Conservation (phyloP, 257 asterid genomes). For the Solanum pennellii region DNA sequence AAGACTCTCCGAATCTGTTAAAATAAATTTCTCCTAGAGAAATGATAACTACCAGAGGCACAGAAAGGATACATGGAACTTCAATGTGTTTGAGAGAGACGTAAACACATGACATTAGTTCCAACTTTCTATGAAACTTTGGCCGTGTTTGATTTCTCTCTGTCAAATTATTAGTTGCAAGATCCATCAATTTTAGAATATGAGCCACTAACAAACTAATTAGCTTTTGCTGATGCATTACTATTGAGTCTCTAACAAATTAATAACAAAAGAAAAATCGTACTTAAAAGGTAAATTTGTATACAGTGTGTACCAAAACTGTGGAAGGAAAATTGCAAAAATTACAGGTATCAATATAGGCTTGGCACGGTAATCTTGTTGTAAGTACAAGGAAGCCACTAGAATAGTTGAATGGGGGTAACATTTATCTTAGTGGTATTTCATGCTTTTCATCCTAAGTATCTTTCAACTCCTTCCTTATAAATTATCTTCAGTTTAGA, state of each 20-base stretch:
- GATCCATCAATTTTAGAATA: not conserved
- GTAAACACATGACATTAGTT: not conserved
- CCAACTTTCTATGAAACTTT: not conserved
- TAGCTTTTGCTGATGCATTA: not conserved
- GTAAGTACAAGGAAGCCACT: not conserved
- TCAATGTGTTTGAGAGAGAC: not conserved
- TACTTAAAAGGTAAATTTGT: not conserved
- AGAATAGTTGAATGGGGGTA: not conserved
- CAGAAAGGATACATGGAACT: not conserved
- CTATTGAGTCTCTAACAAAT: not conserved
- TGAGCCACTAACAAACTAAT: not conserved
- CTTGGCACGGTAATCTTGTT: not conserved
- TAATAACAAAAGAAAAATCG: not conserved
- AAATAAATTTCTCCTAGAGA: not conserved
- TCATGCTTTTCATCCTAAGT: not conserved
- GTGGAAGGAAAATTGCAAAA: not conserved
- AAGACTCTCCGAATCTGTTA: not conserved
- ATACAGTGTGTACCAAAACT: not conserved
- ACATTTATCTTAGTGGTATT: not conserved
- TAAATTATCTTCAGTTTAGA: not conserved
- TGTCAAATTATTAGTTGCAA: not conserved
- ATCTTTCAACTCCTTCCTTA: not conserved
- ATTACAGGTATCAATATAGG: not conserved
- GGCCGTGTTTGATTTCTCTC: not conserved
- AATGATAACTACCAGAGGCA: not conserved